Evolutionary conservation across 305 asterid species (phyloP).

Genomic region (Solanum aculeatissimum): DNA sequence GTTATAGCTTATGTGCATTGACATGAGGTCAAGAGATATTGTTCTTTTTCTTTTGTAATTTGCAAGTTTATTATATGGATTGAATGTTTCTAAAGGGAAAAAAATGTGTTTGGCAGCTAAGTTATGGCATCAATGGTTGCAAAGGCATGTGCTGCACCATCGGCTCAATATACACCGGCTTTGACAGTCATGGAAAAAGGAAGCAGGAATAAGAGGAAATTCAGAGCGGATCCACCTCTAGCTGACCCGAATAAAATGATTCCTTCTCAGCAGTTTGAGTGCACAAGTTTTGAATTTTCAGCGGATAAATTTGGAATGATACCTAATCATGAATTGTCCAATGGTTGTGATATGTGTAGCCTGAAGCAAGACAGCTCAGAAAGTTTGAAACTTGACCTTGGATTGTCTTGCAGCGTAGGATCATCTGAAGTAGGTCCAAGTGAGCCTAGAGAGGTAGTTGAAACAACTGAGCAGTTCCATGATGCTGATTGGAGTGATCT

Average conservation of each 20-base stretch:
- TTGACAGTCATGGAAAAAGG: constrained; percentile 69
- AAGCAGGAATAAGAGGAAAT: constrained; percentile 87
- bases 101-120: constrained; percentile 25
- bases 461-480: constrained; percentile 35
- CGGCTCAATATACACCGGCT: constrained; percentile 50
- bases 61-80: neutral
- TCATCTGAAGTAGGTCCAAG: constrained; percentile 31
- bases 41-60: neutral
- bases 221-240: constrained; percentile 84
- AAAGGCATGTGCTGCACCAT: constrained; percentile 55
- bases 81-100: neutral
- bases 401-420: constrained; percentile 54
- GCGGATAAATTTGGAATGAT: constrained; percentile 58
- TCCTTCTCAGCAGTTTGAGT: constrained; percentile 42
- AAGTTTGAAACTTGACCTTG: constrained; percentile 68
- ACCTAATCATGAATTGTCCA: constrained; percentile 26
- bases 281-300: constrained; percentile 61
- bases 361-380: constrained; percentile 39
- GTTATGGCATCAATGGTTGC: constrained; percentile 74
- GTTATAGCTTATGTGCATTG: neutral
- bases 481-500: constrained; percentile 92
- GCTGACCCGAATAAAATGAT: constrained; percentile 42
- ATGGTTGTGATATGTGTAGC: constrained; percentile 54
- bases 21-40: neutral
- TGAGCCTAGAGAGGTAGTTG: constrained; percentile 35